Evolutionary conservation across 768 basidiomycete species (phyloP).

Genomic region (Kwoniella bestiolae): DNA sequence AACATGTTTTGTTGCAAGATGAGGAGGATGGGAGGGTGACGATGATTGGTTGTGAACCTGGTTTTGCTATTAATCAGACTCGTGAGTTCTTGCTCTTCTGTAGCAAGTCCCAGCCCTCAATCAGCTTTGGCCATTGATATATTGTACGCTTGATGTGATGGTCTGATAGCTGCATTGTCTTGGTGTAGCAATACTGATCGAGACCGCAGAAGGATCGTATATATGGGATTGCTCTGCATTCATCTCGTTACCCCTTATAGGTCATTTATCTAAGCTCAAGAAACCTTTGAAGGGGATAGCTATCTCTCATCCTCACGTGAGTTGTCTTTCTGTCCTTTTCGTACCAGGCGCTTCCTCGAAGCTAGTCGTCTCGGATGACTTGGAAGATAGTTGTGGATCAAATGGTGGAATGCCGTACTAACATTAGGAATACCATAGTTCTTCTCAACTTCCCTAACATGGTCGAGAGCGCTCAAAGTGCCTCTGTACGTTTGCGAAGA

Average conservation of each 20-base stretch:
- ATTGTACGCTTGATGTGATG: too few relatives aligned
- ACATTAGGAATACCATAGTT: conserved; percentile 46
- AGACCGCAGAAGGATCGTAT: conserved; percentile 47
- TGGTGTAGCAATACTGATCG: conserved; percentile 52
- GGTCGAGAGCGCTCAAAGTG: conserved; percentile 48
- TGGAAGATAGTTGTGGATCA: too few relatives aligned
- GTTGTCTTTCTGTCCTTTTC: conserved; percentile 8
- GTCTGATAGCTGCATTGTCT: neutral
- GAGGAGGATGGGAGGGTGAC: conserved; percentile 45
- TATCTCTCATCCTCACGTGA: conserved; percentile 56
- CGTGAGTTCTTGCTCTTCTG: conserved; percentile 35
- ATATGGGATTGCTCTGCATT: conserved; percentile 56
- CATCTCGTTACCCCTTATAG: conserved; percentile 38
- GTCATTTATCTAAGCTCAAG: conserved; percentile 29
- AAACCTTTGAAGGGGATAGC: conserved; percentile 51
- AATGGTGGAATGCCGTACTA: neutral
- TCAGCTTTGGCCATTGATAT: too few relatives aligned
- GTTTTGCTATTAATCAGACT: conserved; percentile 53
- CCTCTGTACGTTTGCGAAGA: conserved; percentile 47
- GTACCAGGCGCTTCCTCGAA: too few relatives aligned
- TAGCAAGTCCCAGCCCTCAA: too few relatives aligned
- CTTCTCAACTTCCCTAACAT: conserved; percentile 53
- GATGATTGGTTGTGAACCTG: conserved; percentile 46
- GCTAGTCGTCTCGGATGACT: too few relatives aligned
- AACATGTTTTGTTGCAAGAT: conserved; percentile 40